A percentile compares a stretch with the other conserved stretches of the same genome.
Conservation (phyloP, 1,284 basidiomycete species). For the Ceraceosorus bombacis region DNA sequence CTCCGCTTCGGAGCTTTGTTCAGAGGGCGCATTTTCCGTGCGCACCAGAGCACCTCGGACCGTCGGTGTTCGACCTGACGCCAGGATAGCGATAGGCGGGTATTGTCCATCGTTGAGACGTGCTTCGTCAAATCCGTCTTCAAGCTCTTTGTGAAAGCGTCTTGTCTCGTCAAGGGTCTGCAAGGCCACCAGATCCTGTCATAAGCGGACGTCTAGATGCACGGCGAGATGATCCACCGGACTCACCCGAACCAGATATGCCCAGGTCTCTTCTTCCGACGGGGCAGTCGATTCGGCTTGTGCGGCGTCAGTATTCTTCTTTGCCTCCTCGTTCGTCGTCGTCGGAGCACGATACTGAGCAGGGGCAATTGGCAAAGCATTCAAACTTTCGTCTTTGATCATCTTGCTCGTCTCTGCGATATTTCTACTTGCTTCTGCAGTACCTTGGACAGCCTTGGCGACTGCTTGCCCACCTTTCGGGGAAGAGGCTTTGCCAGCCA, state of each 20-base stretch:
- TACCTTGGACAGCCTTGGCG: too few relatives aligned
- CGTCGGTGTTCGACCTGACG: constrained; percentile 39
- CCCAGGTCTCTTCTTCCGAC: constrained; percentile 11
- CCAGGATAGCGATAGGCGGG: constrained; percentile 44
- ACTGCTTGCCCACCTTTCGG: too few relatives aligned
- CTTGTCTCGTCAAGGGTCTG: constrained; percentile 27
- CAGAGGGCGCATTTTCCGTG: constrained; percentile 13
- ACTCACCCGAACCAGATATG: constrained; percentile 20
- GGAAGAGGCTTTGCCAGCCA: too few relatives aligned
- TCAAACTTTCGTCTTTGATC: too few relatives aligned
- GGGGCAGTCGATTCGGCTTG: background rate
- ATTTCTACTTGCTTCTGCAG: too few relatives aligned
- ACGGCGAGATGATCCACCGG: background rate
- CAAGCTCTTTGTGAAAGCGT: constrained; percentile 35
- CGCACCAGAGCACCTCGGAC: constrained; percentile 42
- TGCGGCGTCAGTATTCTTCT: constrained; percentile 1
- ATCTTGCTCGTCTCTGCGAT: too few relatives aligned
- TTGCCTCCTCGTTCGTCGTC: background rate
- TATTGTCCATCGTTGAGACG: constrained; percentile 19
- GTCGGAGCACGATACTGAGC: too few relatives aligned
- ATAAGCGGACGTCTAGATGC: background rate
- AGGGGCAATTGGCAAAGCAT: too few relatives aligned
- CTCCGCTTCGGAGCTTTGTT: constrained; percentile 7
- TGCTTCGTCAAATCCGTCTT: constrained; percentile 22
- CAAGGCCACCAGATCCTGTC: too few relatives aligned